These are phyloP conservation scores for Pseudohyphozyma bogoriensis DNA, from an alignment of 768 basidiomycete genomes.

Conservation along the genomic window DNA sequence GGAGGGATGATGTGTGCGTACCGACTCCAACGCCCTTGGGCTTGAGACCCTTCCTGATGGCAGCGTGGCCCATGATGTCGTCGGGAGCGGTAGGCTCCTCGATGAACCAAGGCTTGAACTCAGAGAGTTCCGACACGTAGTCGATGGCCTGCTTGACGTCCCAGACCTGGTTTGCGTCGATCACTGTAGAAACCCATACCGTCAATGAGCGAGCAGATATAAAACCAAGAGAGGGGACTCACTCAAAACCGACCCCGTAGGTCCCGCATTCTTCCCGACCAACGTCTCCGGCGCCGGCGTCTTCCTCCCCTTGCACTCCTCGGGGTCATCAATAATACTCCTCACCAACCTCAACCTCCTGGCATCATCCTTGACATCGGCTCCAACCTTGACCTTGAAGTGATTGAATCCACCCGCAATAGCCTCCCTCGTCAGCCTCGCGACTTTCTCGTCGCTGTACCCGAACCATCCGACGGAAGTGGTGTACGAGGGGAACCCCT, in stretches of 20 bases:
- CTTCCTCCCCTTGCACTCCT: slow-evolving; percentile 52
- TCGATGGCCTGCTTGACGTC: slow-evolving; percentile 87
- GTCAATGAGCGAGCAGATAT: no score
- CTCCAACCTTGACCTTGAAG: slow-evolving; percentile 99
- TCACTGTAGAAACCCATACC: slow-evolving; percentile 49
- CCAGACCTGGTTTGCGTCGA: slow-evolving; percentile 96
- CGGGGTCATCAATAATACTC: slow-evolving; percentile 87
- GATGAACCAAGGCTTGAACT: slow-evolving; percentile 90
- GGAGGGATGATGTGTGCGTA: neutral
- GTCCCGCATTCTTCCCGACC: slow-evolving; percentile 83
- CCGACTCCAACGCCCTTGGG: slow-evolving; percentile 68
- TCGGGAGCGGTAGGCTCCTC: slow-evolving; percentile 91
- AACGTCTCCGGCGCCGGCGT: slow-evolving; percentile 54
- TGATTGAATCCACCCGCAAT: slow-evolving; percentile 60
- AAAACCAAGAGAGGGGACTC: no score
- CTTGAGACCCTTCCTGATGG: slow-evolving; percentile 54
- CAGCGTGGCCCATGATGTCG: slow-evolving; percentile 74
- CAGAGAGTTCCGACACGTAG: slow-evolving; percentile 67
- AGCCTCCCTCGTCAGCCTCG: slow-evolving; percentile 51
- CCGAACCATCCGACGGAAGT: slow-evolving; percentile 41
- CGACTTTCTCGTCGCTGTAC: slow-evolving; percentile 86
- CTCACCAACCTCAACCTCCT: slow-evolving; percentile 81
- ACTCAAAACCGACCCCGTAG: slow-evolving; percentile 78
- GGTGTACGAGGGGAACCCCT: slow-evolving; percentile 30
- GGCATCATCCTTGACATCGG: slow-evolving; percentile 66